phyloP scores from a whole-genome alignment of 257 asterid genomes.

The Scutellaria galericulata region DNA sequence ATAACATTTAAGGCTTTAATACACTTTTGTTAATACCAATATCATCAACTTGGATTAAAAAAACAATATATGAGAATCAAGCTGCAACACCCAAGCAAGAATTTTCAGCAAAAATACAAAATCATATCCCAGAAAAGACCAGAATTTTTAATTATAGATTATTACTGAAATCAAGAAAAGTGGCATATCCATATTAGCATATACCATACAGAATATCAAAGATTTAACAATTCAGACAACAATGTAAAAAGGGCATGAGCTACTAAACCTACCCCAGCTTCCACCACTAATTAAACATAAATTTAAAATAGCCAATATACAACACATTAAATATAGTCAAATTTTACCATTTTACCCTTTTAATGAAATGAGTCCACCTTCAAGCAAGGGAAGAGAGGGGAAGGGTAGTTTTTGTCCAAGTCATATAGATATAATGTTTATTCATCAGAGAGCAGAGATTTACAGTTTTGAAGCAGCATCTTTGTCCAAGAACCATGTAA shows the following conservation, averaged over 20 bases:
- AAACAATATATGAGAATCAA: not conserved
- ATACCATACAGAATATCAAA: constrained; percentile 1
- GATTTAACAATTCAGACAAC: constrained; percentile 5
- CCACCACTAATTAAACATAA: not conserved
- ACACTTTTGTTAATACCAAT: not conserved
- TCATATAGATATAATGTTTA: not conserved
- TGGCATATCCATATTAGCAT: not conserved
- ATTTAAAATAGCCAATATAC: too few relatives aligned
- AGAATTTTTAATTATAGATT: not conserved
- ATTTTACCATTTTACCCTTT: too few relatives aligned
- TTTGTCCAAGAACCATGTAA: constrained; percentile 79
- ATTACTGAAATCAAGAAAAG: not conserved
- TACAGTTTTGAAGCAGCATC: constrained; percentile 74
- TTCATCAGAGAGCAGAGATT: constrained; percentile 18
- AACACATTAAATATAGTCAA: too few relatives aligned
- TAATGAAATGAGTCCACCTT: too few relatives aligned
- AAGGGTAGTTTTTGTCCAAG: too few relatives aligned
- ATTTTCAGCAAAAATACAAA: not conserved
- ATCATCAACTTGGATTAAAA: not conserved
- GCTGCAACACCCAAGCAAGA: not conserved
- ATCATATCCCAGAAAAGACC: constrained; percentile 13
- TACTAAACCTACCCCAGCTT: not conserved
- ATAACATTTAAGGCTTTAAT: not conserved
- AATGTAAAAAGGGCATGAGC: not conserved
- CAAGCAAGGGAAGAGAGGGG: too few relatives aligned